These are phyloP conservation scores for Candida pseudoglaebosa DNA, from an alignment of 805 yeast species.

Conservation along the genomic window DNA sequence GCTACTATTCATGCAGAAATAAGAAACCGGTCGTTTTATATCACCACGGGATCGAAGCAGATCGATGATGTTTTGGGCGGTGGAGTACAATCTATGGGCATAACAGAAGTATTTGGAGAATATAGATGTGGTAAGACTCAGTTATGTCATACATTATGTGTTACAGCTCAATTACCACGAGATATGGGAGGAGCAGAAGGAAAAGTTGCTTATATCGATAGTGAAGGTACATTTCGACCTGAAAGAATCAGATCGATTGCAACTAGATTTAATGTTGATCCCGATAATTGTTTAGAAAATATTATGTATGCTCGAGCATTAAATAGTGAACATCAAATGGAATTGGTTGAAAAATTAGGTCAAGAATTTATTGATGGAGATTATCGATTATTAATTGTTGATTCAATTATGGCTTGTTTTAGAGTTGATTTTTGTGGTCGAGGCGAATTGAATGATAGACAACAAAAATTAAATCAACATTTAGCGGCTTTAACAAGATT, in stretches of 20 bases:
- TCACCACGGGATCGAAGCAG: constrained; percentile 35
- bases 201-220: constrained; percentile 90
- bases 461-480: constrained; percentile 16
- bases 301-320: constrained; percentile 84
- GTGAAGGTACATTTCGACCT: constrained; percentile 97
- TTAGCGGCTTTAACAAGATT: constrained; percentile 11
- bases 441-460: constrained; percentile 16
- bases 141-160: constrained; percentile 93
- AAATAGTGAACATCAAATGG: constrained; percentile 15
- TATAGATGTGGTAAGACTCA: constrained; percentile 98
- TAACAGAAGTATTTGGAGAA: constrained; percentile 95
- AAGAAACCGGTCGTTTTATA: constrained; percentile 10
- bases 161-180: constrained; percentile 92
- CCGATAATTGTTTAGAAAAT: constrained; percentile 91
- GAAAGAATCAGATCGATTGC: constrained; percentile 86
- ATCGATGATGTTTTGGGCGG: constrained; percentile 92
- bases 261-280: constrained; percentile 84
- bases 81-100: constrained; percentile 95
- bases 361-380: constrained; percentile 13
- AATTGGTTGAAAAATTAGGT: constrained; percentile 13
- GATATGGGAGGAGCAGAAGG: constrained; percentile 99
- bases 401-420: constrained; percentile 15
- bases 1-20: constrained; percentile 13
- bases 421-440: constrained; percentile 15
- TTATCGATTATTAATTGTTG: constrained; percentile 12